Base-by-base conservation (phyloP, 2,329 filamentous ascomycete species). In the Orbilia quercus region DNA sequence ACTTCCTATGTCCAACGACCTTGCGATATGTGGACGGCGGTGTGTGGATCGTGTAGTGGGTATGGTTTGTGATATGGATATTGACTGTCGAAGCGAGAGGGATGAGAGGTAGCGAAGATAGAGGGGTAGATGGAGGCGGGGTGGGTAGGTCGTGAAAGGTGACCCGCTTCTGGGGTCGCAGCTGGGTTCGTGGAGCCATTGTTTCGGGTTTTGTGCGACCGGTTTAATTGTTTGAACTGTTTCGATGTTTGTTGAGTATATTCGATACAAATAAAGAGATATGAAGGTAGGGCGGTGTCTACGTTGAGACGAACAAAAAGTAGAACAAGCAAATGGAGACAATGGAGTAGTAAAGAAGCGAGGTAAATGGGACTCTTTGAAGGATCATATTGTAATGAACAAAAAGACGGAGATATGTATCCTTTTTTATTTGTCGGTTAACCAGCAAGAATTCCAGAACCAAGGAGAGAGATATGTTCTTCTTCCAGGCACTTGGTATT, bases 231-330 rank as follows among this genome's bases (percentile, higher is more conserved):
- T 67, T 59, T 67, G 31, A 53, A 51, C n/a, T 12, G 36, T 14
- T 40, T 57, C 18, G 44, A n/a, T 23, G 42, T 45, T 5, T 2
- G 44, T 42, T 64, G 48, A 20, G 23, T 45, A 34, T 12, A 22
- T n/a, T n/a, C 12, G 11, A 20, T 57, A 25, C n/a, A 42, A 31
- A 31, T 31, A 9, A 31, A 31, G 20, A 25, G 28, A 28, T n/a
- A n/a, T 23, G n/a, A 48, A 65, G 47, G 22, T 31, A 34, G n/a
- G 31, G 23, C 18, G 22, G 18, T 14, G 40, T 40, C 31, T 65
- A 72, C 34, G 28, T 31, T 31, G 53, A 72, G 18, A 72, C 53
- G 60, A 72, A 72, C 38, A 72, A 72, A 65, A 72, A 72, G 54
- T 72, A 72, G 53, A 72, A 72, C 31, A 72, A 18, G 25, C 55